A percentile compares a stretch with the other conserved stretches of the same genome.
These are phyloP conservation scores for Cephalotrichum gorgonifer DNA, from an alignment of 2,329 filamentous ascomycete species.

Conservation along the genomic window DNA sequence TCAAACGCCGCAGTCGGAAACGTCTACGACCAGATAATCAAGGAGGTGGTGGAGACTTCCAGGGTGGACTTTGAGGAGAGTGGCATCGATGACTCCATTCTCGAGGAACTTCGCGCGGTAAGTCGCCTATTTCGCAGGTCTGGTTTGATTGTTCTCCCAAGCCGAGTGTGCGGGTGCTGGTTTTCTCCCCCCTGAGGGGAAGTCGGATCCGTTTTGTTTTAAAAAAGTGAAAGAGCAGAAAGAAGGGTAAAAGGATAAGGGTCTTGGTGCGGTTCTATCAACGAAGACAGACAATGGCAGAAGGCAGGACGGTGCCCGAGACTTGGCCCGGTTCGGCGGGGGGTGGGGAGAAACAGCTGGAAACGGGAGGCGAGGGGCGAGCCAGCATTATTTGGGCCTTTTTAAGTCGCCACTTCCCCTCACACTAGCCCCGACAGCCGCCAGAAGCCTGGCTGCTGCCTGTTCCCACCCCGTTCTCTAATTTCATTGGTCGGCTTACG, in stretches of 20 bases:
- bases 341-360: slow-evolving; percentile 23
- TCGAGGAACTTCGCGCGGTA: slow-evolving; percentile 83
- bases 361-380: slow-evolving; percentile 26
- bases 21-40: slow-evolving; percentile 70
- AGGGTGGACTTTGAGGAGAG: slow-evolving; percentile 94
- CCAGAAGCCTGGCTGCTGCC: slow-evolving; percentile 1
- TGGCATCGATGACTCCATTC: slow-evolving; percentile 76
- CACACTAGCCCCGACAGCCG: slow-evolving; percentile 4
- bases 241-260: too few species aligned
- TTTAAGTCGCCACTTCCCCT: slow-evolving; percentile 31
- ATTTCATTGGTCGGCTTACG: slow-evolving; percentile 4
- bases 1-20: slow-evolving; percentile 55
- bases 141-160: not conserved
- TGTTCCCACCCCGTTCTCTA: slow-evolving; percentile 1
- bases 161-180: not conserved
- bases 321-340: not conserved
- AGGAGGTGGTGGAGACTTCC: slow-evolving; percentile 85
- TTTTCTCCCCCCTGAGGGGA: not conserved
- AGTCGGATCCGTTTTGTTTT: not conserved
- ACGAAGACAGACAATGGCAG: too few species aligned
- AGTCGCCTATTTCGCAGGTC: slow-evolving; percentile 26
- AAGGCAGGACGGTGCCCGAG: slow-evolving; percentile 1
- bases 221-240: too few species aligned
- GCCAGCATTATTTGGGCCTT: slow-evolving; percentile 44
- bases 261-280: too few species aligned